Evolutionary conservation across 2,329 filamentous ascomycete species (phyloP).

Genomic region (Aspergillus sp.): DNA sequence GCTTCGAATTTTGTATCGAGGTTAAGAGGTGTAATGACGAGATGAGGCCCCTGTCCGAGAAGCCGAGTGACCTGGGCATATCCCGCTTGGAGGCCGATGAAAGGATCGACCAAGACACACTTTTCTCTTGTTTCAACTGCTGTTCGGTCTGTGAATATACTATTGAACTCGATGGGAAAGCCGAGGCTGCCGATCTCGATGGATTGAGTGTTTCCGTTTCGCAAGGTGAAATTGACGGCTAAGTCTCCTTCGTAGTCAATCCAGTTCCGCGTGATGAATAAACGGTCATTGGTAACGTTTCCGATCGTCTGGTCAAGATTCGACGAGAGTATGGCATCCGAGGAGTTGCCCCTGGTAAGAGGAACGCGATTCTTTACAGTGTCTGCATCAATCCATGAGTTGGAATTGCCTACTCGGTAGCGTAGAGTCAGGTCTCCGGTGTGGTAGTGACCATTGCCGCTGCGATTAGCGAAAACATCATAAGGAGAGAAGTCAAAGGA

Average conservation of each 20-base stretch:
- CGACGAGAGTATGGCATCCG: neutral
- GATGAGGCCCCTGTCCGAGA: slow-evolving; percentile 54
- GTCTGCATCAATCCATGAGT: slow-evolving; percentile 51
- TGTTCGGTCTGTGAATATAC: slow-evolving; percentile 58
- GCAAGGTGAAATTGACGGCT: slow-evolving; percentile 54
- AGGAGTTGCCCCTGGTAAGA: neutral
- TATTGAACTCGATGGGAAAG: slow-evolving; percentile 64
- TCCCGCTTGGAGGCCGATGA: slow-evolving; percentile 62
- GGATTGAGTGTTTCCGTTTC: slow-evolving; percentile 44
- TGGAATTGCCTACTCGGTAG: slow-evolving; percentile 48
- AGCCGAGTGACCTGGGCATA: slow-evolving; percentile 58
- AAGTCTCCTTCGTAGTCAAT: slow-evolving; percentile 52
- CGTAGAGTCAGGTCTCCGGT: slow-evolving; percentile 60
- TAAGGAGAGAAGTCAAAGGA: slow-evolving; percentile 60
- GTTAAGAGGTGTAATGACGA: slow-evolving; percentile 58
- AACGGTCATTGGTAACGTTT: slow-evolving; percentile 41
- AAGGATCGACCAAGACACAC: slow-evolving; percentile 61
- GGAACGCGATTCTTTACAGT: slow-evolving; percentile 32
- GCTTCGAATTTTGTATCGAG: slow-evolving; percentile 55
- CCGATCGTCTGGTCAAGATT: neutral
- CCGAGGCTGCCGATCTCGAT: slow-evolving; percentile 61
- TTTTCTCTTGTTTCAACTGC: slow-evolving; percentile 52
- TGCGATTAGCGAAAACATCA: slow-evolving; percentile 52
- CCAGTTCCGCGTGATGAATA: slow-evolving; percentile 58
- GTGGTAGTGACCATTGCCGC: slow-evolving; percentile 59